Conservation (phyloP, 1,139 yeast species). For the Williopsis jadinii region DNA sequence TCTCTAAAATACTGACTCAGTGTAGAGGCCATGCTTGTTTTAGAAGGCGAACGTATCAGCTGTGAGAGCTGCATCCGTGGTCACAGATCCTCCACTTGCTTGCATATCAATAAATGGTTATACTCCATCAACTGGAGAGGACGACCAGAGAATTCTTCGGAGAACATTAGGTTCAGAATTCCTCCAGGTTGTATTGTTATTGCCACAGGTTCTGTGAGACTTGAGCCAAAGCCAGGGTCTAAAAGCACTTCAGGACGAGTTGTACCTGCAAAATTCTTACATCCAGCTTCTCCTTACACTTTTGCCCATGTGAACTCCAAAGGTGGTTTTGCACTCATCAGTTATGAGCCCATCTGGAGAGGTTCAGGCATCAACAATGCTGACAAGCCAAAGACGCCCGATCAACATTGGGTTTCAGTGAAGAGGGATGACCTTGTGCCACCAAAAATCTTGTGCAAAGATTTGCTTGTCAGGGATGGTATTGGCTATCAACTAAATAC, state of each 20-base stretch:
- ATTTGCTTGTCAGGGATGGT: background rate
- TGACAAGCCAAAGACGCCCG: background rate
- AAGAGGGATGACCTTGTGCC: background rate
- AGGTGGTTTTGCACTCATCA: conserved; percentile 8
- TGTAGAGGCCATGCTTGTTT: conserved; percentile 56
- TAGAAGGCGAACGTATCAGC: conserved; percentile 82
- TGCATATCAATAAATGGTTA: conserved; percentile 71
- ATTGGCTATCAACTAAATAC: background rate
- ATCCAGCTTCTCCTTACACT: background rate
- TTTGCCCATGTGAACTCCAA: conserved; percentile 10
- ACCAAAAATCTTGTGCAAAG: background rate
- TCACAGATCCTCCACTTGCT: conserved; percentile 83
- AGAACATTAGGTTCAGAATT: conserved; percentile 6
- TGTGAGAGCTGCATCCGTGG: conserved; percentile 90
- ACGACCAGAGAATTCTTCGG: conserved; percentile 41
- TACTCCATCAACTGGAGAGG: conserved; percentile 88
- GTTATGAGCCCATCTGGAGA: conserved; percentile 4
- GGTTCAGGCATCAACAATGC: background rate
- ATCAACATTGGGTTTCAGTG: background rate
- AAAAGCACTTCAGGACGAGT: background rate
- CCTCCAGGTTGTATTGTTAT: conserved; percentile 4
- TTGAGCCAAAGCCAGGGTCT: conserved; percentile 1
- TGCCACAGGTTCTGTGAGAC: background rate
- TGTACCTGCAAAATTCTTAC: background rate
- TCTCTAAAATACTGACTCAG: too few species aligned